Evolutionary conservation across 352 stramenopile genomes (phyloP), one percentile per base, ranked within the genome.

Genomic region (Peronosclerospora sorghi): DNA sequence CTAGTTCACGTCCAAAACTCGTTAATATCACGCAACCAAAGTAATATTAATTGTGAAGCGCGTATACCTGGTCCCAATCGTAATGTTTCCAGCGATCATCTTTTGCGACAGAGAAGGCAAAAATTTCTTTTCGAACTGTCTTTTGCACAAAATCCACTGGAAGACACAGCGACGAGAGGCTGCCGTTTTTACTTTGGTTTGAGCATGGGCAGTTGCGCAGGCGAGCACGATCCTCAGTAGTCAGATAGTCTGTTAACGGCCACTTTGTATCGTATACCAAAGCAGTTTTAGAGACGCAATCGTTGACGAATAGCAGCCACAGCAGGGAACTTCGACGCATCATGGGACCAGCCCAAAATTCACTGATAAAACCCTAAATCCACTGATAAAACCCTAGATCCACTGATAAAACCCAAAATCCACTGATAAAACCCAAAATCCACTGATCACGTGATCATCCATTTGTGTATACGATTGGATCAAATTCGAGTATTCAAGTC

Each of bases 21-120:
- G 4, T 26, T 26, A 26, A 6, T 26, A 35, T n/a, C 18, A 18
- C 30, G 30, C 18, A 13, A 18, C 30, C 7, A 15, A 35, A 18
- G 13, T n/a, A n/a, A 2, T 17, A 15, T 34, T 17, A 35, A 18
- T 8, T 15, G 9, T 35, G 6, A 19, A 17, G 17, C 2, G 6
- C 18, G 9, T 23, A 10, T 53, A 76, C 67, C 52, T 66, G 52
- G 0, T 83, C 64, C 72, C 72, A 91, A 52, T 91, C 79, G 51
- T 91, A 91, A 42, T 65, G 62, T 34, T 73, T 77, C 79, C 79
- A 91, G 2, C 67, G 68, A 35, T 85, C 63, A 14, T 72, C 56
- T 0, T 44, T 69, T 5, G 67, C 50, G 8, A 81, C 64, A 0
- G 79, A 91, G 51, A 91, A 91, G 36, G 72, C 75, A 42, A 87